phyloP scores from a whole-genome alignment of 192 early-diverging fungal genomes.

The Allomyces macrogynus region DNA sequence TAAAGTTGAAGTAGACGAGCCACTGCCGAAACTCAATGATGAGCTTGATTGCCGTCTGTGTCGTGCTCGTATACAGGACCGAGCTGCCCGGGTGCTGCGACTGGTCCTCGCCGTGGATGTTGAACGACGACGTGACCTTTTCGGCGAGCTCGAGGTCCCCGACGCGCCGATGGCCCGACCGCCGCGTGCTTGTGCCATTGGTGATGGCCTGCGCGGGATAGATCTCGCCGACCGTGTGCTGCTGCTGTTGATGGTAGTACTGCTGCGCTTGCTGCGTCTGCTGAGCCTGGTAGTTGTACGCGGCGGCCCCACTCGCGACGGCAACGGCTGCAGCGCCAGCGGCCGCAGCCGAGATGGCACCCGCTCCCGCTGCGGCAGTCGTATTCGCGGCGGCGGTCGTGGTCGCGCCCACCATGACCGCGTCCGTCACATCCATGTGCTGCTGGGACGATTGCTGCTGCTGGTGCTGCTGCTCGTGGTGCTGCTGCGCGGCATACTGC shows the following conservation, averaged over 20 bases:
- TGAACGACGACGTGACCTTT: background rate
- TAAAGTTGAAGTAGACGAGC: background rate
- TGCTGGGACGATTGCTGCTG: background rate
- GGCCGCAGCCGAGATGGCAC: no score
- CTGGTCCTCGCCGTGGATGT: background rate
- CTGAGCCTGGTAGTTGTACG: no score
- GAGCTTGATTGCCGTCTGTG: background rate
- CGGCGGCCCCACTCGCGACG: no score
- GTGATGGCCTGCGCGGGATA: no score
- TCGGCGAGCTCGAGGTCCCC: background rate
- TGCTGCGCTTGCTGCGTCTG: no score
- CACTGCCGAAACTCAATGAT: no score
- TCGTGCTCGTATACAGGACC: background rate
- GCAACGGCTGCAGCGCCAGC: no score
- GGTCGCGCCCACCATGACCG: no score
- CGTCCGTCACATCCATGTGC: background rate
- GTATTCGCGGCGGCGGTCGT: background rate
- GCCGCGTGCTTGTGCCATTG: no score
- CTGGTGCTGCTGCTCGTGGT: background rate
- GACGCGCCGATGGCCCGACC: background rate
- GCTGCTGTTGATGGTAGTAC: no score
- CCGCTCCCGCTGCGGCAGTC: background rate
- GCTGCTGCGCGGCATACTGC: background rate
- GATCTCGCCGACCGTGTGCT: no score
- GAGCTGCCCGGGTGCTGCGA: background rate